A percentile compares a stretch with the other conserved stretches of the same genome.
Evolutionary conservation across 805 yeast genomes (phyloP).

Genomic region (Candida sonorensis): DNA sequence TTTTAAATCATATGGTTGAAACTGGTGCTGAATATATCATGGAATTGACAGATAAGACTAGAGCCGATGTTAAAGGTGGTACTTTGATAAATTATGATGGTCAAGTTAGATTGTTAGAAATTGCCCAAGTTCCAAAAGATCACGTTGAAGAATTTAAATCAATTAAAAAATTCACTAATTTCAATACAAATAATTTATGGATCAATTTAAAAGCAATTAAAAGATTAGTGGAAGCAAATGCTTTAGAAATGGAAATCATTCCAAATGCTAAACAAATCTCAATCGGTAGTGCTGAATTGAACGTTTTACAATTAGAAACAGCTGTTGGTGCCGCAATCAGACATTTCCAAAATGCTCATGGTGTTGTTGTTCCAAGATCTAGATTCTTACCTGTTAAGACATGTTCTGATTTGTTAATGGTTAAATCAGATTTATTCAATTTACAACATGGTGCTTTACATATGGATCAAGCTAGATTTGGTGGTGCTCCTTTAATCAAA

Average conservation of each 20-base stretch:
- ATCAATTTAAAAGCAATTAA: conserved; percentile 91
- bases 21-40: conserved; percentile 90
- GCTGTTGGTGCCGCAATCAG: conserved; percentile 99
- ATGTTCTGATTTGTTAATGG: conserved; percentile 87
- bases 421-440: conserved; percentile 88
- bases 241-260: conserved; percentile 86
- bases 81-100: conserved; percentile 95
- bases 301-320: conserved; percentile 92
- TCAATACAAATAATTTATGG: conserved; percentile 98
- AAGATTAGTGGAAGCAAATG: conserved; percentile 78
- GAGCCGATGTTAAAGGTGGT: conserved; percentile 99
- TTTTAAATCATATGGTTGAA: conserved; percentile 88
- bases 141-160: conserved; percentile 97
- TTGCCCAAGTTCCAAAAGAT: conserved; percentile 97
- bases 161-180: conserved; percentile 95
- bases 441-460: conserved; percentile 87
- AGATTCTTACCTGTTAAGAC: conserved; percentile 98
- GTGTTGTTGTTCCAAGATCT: conserved; percentile 97
- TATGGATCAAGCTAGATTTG: conserved; percentile 78
- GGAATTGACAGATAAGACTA: conserved; percentile 98
- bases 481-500: conserved; percentile 90
- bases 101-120: conserved; percentile 87
- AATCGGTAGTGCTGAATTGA: conserved; percentile 68
- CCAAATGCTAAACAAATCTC: conserved; percentile 86
- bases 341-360: conserved; percentile 91